Base-by-base conservation (phyloP, 805 yeast genomes). In the Kodamaea fukazawae region DNA sequence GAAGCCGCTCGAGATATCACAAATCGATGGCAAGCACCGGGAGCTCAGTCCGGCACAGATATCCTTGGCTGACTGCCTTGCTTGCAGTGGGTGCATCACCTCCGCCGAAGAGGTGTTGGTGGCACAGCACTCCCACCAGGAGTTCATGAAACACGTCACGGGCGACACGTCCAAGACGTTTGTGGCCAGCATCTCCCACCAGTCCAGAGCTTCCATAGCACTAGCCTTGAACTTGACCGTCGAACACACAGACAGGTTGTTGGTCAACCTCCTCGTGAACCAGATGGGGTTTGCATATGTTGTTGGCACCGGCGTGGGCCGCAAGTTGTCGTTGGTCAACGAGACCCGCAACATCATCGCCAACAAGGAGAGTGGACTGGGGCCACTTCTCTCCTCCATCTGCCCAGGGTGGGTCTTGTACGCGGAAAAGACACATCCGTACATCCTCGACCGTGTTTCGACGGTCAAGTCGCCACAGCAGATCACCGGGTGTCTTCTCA, bases 341-440 rank as follows among this genome's bases (percentile, higher is more conserved):
- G 75, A 69, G 42, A 46, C 73, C 0, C 57, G 54, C 54, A 67
- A 33, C 58, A 66, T 48, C 60, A 79, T 79, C 3, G 61, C 67
- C 20, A 75, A 76, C 38, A 76, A 77, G 42, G 67, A 70, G 26
- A 45, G 66, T 36, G 34, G 46, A 27, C 28, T 38, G 17, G 23
- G 12, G 32, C 95, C 95, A 0, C 54, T 76, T 2, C 59, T 93
- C 34, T 75, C 89, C 17, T 78, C 89, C 10, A 73, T 83, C 0
- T 91, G 98, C 61, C 99, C 99, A 0, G 99, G 99, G 0, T 93
- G 96, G 88, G 93, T 93, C 0, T 71, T 93, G 18, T 93, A 93
- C 54, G 96, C 91, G 0, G 98, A 93, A 50, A 93, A 93, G 67
- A 90, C 98, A 0, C 96, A 91, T 57, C 95, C 96, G 1, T 81